phyloP scores from a whole-genome alignment of 2,329 filamentous ascomycete genomes.

The Neoarthrinium moseri region DNA sequence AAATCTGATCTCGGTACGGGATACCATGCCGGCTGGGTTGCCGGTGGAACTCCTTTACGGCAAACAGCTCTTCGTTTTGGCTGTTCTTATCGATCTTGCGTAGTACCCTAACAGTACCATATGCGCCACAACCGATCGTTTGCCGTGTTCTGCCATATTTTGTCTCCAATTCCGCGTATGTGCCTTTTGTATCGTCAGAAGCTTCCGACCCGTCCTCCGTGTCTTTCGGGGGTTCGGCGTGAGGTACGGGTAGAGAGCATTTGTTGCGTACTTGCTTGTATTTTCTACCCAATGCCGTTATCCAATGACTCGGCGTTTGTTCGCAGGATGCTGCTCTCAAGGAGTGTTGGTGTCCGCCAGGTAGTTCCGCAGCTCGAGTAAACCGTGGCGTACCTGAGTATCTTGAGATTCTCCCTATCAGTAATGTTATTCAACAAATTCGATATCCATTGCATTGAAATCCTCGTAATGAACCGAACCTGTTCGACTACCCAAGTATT shows the following conservation, averaged over 20 bases:
- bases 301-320: neutral
- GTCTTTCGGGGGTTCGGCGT: neutral
- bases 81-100: neutral
- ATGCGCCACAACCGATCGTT: neutral
- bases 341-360: neutral
- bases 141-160: neutral
- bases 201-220: neutral
- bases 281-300: neutral
- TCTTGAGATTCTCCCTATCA: neutral
- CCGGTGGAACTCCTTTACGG: constrained; percentile 1
- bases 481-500: neutral
- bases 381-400: neutral
- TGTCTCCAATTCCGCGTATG: neutral
- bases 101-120: neutral
- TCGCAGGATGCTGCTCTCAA: neutral
- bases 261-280: neutral
- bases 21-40: neutral
- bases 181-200: neutral
- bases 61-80: neutral
- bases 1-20: constrained; percentile 57
- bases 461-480: no score
- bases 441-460: neutral
- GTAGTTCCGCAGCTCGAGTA: neutral
- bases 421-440: neutral
- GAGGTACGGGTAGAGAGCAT: neutral